Evolutionary conservation across 192 early-diverging fungal species (phyloP), one percentile per base, ranked within the genome.

Genomic region (Geranomyces variabilis): DNA sequence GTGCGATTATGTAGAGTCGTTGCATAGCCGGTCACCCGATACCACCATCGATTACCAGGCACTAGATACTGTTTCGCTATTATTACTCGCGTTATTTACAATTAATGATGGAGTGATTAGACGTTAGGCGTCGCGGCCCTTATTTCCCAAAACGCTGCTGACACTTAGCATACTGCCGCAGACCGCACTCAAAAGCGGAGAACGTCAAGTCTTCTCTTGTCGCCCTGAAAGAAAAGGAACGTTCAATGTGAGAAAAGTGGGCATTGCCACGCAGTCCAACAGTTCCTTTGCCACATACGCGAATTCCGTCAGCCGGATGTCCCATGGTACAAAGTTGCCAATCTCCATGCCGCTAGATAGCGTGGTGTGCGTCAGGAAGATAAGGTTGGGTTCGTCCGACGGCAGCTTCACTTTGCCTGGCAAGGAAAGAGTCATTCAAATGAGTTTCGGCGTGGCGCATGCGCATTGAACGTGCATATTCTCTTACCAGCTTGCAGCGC

Each of bases 241-340:
- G 14, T 57, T 10, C 24, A 14, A 14, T 12, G 19, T 57, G 9
- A 14, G 56, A 57, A 57, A 28, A 57, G 51, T 41, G 36, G 36
- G 36, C 10, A 41, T 41, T n/a, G n/a, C n/a, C n/a, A n/a, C n/a
- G n/a, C n/a, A 41, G 36, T 10, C 10, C 36, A 10, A 41, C 51
- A n/a, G 19, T 53, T 3, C n/a, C 15, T 3, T 3, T 26, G 4
- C 3, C 3, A 53, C 58, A 6, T 64, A 64, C 63, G 41, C n/a
- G 21, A 64, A 64, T 29, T 64, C 63, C 44, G 63, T 43, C 21
- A 64, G 22, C n/a, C 63, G 63, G n/a, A 46, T 64, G 41, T 64
- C 63, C 63, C 63, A 64, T 10, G 63, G 63, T 36, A 64, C 17
- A 6, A 64, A 64, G 21, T 64, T 64, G 41, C 63, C 63, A 64